These are phyloP conservation scores for Colletotrichum kahawae DNA, from an alignment of 2,329 filamentous ascomycete species.

Conservation along the genomic window DNA sequence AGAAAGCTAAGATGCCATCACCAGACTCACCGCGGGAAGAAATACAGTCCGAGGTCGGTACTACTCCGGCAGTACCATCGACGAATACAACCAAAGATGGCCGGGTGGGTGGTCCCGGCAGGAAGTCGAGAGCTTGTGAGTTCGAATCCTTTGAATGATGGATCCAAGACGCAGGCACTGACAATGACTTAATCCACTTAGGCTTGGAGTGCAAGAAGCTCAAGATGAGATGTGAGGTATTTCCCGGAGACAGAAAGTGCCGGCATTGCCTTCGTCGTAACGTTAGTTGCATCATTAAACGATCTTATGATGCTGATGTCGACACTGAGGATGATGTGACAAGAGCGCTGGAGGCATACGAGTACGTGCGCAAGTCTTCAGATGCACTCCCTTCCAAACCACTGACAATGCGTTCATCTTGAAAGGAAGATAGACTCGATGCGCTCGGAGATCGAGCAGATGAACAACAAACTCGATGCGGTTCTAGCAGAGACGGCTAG, in stretches of 20 bases:
- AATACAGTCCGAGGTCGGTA: background rate
- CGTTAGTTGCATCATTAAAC: background rate
- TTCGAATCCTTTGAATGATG: background rate
- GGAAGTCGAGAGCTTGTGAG: background rate
- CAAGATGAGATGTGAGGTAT: constrained; percentile 8
- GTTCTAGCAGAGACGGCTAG: background rate
- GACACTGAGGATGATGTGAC: background rate
- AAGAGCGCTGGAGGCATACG: background rate
- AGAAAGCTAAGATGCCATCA: background rate
- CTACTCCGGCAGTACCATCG: background rate
- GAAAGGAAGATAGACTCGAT: background rate
- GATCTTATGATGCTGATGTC: background rate
- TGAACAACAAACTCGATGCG: background rate
- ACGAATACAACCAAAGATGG: background rate
- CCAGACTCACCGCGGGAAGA: background rate
- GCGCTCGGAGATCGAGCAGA: background rate
- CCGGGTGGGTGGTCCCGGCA: background rate
- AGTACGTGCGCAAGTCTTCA: background rate
- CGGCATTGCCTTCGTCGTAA: background rate
- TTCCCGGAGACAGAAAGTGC: background rate
- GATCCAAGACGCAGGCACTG: background rate
- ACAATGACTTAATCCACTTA: background rate
- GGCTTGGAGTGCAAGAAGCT: constrained; percentile 7
- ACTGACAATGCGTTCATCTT: background rate
- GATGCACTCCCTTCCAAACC: background rate